Evolutionary conservation across 129 eudicot species (phyloP).

Genomic region (Kitagawia praeruptora): DNA sequence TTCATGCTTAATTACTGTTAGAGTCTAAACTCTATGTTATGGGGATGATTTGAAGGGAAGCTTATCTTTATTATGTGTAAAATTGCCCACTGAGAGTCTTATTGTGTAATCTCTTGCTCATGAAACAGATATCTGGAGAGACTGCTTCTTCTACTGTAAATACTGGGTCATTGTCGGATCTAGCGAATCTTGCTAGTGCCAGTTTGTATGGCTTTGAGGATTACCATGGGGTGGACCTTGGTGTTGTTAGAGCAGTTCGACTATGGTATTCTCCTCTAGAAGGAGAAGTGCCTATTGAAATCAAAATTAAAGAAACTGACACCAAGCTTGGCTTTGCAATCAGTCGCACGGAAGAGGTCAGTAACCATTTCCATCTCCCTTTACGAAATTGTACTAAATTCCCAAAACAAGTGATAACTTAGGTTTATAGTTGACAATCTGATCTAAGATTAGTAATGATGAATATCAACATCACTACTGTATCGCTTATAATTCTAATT

Average conservation of each 20-base stretch:
- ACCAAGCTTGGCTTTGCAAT: constrained; percentile 77
- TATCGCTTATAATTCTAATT: neutral
- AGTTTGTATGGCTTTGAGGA: constrained; percentile 92
- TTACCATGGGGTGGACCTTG: constrained; percentile 93
- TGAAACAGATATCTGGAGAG: constrained; percentile 75
- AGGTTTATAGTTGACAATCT: neutral
- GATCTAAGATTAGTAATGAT: neutral
- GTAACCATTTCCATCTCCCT: neutral
- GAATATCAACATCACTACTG: neutral
- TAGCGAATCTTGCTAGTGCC: constrained; percentile 59
- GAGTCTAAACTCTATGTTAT: neutral
- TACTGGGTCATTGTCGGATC: constrained; percentile 62
- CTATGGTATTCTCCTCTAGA: constrained; percentile 85
- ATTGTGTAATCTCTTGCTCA: neutral
- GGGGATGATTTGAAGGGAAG: neutral
- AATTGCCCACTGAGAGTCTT: neutral
- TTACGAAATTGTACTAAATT: neutral
- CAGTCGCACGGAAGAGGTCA: constrained; percentile 85
- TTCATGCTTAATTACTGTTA: neutral
- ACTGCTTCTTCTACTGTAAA: constrained; percentile 73
- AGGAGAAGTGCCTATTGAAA: constrained; percentile 66
- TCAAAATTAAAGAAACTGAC: constrained; percentile 57
- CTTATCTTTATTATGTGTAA: neutral
- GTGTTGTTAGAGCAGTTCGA: constrained; percentile 85
- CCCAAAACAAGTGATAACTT: neutral